Evolutionary conservation across 257 asterid genomes (phyloP), one percentile per base, ranked within the genome.

Genomic region (Rhazya stricta): DNA sequence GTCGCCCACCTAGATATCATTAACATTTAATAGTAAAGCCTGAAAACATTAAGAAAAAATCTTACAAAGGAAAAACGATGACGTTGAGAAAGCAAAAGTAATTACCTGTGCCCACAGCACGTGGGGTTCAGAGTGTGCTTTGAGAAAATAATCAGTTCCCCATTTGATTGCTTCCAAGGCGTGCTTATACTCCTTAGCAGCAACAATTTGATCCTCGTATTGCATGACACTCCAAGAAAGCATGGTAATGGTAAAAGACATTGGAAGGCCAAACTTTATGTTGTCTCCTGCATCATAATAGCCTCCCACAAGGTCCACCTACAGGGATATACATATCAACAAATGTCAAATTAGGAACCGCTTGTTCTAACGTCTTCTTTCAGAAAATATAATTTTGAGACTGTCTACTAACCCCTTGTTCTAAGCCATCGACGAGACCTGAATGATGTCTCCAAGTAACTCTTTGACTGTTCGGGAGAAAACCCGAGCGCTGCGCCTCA

Each of bases 251-350:
- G 97, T 90, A 72, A 86, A 92, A 0, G 97, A 96, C 96, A 92
- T 92, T 6, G 96, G 97, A 42, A 92, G 76, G 15, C 96, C 96
- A 50, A 92, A 92, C 72, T 92, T 92, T 2, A 90, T 96, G 74
- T 92, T 89, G 51, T 90, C 96, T 0, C 96, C 97, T 30, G 97
- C 97, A 29, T 92, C 97, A 41, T 90, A 92, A 78, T 92, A 92
- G 9, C 97, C 97, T 32, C 97, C 97, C 25, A 90, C 96, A 81
- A 90, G 88, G 73, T 92, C 96, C 84, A 92, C 97, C 97, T 89
- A 72, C 54, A 63, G n/a, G n/a, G 19, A 6, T 23, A 12, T 7
- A 65, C 19, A 7, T 34, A 11, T 43, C 8, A 39, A 6, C 11
- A 9, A 60, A 13, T 18, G 9, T 25, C 27, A 1, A 23, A n/a